Conservation (phyloP, 179 eudicot species). For the Heliamphora pulchella region DNA sequence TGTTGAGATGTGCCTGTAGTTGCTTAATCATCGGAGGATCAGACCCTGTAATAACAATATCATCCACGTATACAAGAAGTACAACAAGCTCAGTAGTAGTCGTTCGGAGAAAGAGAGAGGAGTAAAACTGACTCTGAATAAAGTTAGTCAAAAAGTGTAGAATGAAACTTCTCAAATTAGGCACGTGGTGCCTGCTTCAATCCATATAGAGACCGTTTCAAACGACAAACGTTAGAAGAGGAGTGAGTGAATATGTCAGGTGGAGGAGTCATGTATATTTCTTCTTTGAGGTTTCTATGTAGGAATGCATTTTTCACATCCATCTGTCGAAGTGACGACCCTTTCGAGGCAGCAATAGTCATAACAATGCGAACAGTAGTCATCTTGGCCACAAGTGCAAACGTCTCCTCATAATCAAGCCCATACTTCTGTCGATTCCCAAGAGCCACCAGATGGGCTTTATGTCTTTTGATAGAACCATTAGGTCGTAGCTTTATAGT, state of each 20-base stretch:
- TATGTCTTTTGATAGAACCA: background rate
- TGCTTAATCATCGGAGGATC: background rate
- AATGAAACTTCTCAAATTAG: conserved; percentile 13
- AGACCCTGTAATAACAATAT: conserved; percentile 5
- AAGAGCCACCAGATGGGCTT: background rate
- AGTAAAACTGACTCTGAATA: background rate
- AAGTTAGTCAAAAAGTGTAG: background rate
- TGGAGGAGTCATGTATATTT: background rate
- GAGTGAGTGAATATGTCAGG: background rate
- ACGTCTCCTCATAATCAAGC: background rate
- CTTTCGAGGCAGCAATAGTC: background rate
- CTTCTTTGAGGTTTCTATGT: too few species aligned
- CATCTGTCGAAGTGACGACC: background rate
- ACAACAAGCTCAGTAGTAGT: background rate
- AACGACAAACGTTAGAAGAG: background rate
- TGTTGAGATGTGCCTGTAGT: background rate
- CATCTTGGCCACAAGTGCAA: background rate
- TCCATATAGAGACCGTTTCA: background rate
- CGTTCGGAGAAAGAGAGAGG: conserved; percentile 1
- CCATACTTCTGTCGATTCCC: background rate
- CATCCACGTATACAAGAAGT: background rate
- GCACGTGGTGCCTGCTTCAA: background rate
- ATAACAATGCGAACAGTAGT: background rate
- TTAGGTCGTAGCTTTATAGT: background rate
- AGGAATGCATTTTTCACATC: background rate